Conservation (phyloP, 108 stramenopile species). For the Nitzschia sp. region DNA sequence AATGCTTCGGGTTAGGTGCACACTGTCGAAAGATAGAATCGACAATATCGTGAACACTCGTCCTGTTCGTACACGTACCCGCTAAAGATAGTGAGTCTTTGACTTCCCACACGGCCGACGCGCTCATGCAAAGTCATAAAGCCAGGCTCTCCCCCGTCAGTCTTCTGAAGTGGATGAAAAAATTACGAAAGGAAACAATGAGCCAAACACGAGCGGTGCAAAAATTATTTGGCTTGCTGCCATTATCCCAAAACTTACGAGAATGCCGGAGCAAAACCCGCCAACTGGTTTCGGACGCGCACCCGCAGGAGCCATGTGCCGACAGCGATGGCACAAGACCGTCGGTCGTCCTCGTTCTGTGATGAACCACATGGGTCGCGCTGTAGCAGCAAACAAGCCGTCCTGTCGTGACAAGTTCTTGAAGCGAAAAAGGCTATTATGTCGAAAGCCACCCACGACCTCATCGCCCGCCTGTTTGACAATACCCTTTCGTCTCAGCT, state of each 20-base stretch:
- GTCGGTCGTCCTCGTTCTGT: slow-evolving; percentile 70
- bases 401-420: slow-evolving; percentile 64
- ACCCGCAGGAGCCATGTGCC: slow-evolving; percentile 82
- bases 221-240: too few species aligned
- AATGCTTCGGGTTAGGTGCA: background rate
- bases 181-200: background rate
- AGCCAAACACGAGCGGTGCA: background rate
- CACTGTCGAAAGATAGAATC: too few species aligned
- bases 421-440: slow-evolving; percentile 67
- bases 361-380: slow-evolving; percentile 78
- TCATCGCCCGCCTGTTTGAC: slow-evolving; percentile 24
- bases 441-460: slow-evolving; percentile 37
- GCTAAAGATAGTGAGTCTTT: slow-evolving; percentile 73
- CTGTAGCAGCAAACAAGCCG: slow-evolving; percentile 73
- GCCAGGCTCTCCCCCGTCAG: slow-evolving; percentile 31
- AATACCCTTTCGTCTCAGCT: slow-evolving; percentile 72
- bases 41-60: too few species aligned
- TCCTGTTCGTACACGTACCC: slow-evolving; percentile 38
- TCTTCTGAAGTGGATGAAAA: slow-evolving; percentile 10
- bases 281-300: slow-evolving; percentile 64
- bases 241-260: slow-evolving; percentile 13
- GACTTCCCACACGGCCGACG: slow-evolving; percentile 84
- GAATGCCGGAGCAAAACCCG: slow-evolving; percentile 67
- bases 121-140: slow-evolving; percentile 87
- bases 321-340: slow-evolving; percentile 64